Conservation (phyloP, 2,329 filamentous ascomycete species). For the Drechslera avenae region DNA sequence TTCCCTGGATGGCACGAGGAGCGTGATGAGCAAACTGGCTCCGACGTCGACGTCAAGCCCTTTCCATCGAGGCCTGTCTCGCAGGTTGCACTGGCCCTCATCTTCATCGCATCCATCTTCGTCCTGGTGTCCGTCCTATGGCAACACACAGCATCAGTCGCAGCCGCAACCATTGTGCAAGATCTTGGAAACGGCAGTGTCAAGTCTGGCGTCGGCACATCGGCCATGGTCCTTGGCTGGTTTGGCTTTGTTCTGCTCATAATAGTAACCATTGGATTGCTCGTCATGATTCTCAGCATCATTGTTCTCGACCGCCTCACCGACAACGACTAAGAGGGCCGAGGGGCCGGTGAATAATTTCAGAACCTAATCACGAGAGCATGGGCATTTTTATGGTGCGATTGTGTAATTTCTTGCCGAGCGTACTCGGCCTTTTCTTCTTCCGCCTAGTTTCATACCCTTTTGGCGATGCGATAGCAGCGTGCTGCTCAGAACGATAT, state of each 20-base stretch:
- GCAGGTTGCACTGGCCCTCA: slow-evolving; percentile 89
- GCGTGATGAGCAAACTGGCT: slow-evolving; percentile 73
- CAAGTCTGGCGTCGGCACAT: slow-evolving; percentile 84
- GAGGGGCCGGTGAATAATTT: background rate
- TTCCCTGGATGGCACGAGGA: slow-evolving; percentile 98
- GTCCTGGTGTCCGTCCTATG: slow-evolving; percentile 72
- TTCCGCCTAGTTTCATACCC: slow-evolving; percentile 41
- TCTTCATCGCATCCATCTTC: slow-evolving; percentile 73
- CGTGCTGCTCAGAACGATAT: slow-evolving; percentile 31
- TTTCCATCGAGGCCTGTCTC: slow-evolving; percentile 92
- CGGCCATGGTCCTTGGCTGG: slow-evolving; percentile 97
- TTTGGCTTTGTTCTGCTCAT: slow-evolving; percentile 94
- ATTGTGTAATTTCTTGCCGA: slow-evolving; percentile 35
- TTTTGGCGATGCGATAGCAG: slow-evolving; percentile 32
- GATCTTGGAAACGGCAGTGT: slow-evolving; percentile 91
- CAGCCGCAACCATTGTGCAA: slow-evolving; percentile 89
- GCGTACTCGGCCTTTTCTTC: slow-evolving; percentile 32
- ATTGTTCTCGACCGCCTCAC: slow-evolving; percentile 70
- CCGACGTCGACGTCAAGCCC: slow-evolving; percentile 87
- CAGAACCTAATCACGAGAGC: slow-evolving; percentile 16
- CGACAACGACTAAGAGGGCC: slow-evolving; percentile 43
- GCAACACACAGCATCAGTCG: slow-evolving; percentile 97
- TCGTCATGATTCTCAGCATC: slow-evolving; percentile 97
- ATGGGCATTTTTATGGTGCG: slow-evolving; percentile 21
- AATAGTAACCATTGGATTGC: slow-evolving; percentile 89